Base-by-base conservation (phyloP, 2,329 filamentous ascomycete genomes). In the Botryotinia convoluta region DNA sequence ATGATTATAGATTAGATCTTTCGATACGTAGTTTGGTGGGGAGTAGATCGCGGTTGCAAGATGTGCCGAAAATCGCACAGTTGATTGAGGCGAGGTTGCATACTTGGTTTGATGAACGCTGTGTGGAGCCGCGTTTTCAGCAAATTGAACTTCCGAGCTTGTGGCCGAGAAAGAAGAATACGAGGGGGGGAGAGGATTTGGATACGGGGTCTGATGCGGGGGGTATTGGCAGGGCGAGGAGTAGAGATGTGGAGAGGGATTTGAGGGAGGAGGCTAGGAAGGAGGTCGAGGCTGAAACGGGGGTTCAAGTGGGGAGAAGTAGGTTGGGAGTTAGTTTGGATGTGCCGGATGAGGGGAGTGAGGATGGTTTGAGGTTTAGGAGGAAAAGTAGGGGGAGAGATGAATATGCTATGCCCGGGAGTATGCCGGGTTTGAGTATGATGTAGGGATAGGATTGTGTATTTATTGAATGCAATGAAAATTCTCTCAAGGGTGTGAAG, bases 31-130 rank as follows among this genome's bases (percentile, higher is more conserved):
- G 92, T 71, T 86, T 96, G 22, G 88, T 97, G 8, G 93, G 93
- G 51, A 93, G 91, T 74, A 88, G 93, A n/a, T 93, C 91, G 4
- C 87, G 93, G 26, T 84, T 97, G 4, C 93, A 96, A 80, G 93
- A 97, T 81, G 92, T 97, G 1, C 93, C 93, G 42, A 97, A 97
- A 81, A 95, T 97, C 78, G 93, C 93, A 0, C 92, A 95, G 81
- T 85, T 97, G 2, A 90, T 97, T 59, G 93, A 97, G 82, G 88
- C 90, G 7, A 87, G 93, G 29, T 86, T 97, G 26, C 93, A 96
- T 82, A 89, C 90, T 72, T 97, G 93, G 93, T 95, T 97, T 81
- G 93, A 96, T 81, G 93, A 96, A 80, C 89, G 93, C 64, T 93
- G 91, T 75, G 93, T 97, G 10, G 93, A 96, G 82, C 93, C 93